Base-by-base conservation (phyloP, 805 yeast species). In the Zygotorulaspora danielsina region DNA sequence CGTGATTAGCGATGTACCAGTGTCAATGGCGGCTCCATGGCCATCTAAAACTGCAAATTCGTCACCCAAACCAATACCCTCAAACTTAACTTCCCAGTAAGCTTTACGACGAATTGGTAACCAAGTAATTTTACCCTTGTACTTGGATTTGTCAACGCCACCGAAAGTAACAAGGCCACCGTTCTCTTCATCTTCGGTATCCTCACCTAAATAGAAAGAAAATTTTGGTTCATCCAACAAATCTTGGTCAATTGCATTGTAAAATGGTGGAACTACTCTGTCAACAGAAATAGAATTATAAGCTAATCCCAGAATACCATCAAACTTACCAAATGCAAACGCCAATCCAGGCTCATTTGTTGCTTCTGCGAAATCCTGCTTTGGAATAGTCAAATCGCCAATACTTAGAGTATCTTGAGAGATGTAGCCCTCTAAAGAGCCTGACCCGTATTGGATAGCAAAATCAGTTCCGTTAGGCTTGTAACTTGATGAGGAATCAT, bases 101-200 rank as follows among this genome's bases (percentile, higher is more conserved):
- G 97, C 98, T 80, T 89, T 88, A 76, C 98, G 86, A 74, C 98
- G 87, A 47, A 93, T 94, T 44, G 98, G 98, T 67, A 93, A 76
- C 88, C 95, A 88, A 38, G 90, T 84, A 57, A 93, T 75, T 53
- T 90, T 78, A 51, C 98, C 98, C 35, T 71, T 67, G 66, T 70
- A 87, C 62, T 79, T 76, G 46, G 80, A 63, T 53, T 79, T 74
- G 61, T 90, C 97, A 51, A 81, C 72, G 53, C 98, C 98, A 64
- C 98, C 98, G 61, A 93, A 86, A 21, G 96, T 86, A 51, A 93
- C 96, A 52, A 82, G 77, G 57, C 98, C 97, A 36, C 96, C 96
- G 42, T 75, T 73, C 37, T 73, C 72, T 50, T 76, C 81, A 18
- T 34, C 36, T 42, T 75, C 69, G 45, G 78, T 70, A 61, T 82